Evolutionary conservation across 805 yeast genomes (phyloP).

Genomic region (Myxozyma nipponensis): DNA sequence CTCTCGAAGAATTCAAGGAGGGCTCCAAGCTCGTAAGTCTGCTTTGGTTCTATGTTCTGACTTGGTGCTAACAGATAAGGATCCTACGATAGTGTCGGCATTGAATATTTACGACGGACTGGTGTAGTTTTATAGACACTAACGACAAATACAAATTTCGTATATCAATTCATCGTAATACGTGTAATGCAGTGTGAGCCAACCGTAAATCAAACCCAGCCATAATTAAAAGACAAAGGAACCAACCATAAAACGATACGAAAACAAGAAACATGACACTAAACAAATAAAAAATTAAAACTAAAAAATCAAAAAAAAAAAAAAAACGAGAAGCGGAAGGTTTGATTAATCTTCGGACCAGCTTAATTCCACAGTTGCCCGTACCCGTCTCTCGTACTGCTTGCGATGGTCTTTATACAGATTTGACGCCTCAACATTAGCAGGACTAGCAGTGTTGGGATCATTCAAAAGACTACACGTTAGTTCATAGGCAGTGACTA

Average conservation of each 20-base stretch:
- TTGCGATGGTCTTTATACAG: slow-evolving; percentile 91
- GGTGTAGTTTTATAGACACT: slow-evolving; percentile 2
- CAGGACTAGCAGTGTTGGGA: slow-evolving; percentile 95
- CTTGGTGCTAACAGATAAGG: slow-evolving; percentile 2
- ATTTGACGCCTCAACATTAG: slow-evolving; percentile 96
- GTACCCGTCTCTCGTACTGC: slow-evolving; percentile 84
- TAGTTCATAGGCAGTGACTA: no score
- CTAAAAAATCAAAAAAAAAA: not conserved
- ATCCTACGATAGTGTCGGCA: slow-evolving; percentile 30
- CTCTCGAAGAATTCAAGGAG: slow-evolving; percentile 78
- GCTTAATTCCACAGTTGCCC: slow-evolving; percentile 90
- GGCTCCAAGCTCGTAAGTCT: slow-evolving; percentile 58
- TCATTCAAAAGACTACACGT: slow-evolving; percentile 71
- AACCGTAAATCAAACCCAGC: not conserved
- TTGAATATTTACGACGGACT: slow-evolving; percentile 28
- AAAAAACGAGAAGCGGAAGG: slow-evolving; percentile 1
- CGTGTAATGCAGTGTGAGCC: not conserved
- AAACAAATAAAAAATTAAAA: not conserved
- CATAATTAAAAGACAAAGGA: not conserved
- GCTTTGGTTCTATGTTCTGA: not conserved
- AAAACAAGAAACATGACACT: not conserved
- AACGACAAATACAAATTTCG: not conserved
- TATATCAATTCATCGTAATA: not conserved
- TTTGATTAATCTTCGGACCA: slow-evolving; percentile 52
- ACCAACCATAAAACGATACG: not conserved